Evolutionary conservation across 169 alveolate genomes (phyloP).

Genomic region (Theileria sp.): DNA sequence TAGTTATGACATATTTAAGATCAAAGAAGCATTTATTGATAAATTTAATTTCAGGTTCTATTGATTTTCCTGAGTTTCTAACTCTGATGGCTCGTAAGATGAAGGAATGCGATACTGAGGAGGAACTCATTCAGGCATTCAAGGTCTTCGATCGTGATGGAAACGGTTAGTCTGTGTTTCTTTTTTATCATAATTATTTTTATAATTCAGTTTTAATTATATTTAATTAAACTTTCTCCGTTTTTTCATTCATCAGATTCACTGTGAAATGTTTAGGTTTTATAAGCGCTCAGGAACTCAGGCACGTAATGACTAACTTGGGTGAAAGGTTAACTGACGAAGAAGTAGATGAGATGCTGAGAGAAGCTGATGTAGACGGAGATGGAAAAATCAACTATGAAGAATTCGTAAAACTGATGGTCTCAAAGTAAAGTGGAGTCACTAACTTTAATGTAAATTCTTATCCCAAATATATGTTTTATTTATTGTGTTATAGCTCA

Average conservation of each 20-base stretch:
- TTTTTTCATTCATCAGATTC: not conserved
- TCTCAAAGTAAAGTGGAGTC: slow-evolving; percentile 83
- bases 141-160: slow-evolving; percentile 98
- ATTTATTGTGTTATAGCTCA: not conserved
- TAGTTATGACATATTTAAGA: not conserved
- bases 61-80: slow-evolving; percentile 99
- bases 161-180: slow-evolving; percentile 72
- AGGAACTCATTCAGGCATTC: slow-evolving; percentile 97
- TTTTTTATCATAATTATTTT: not conserved
- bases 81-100: slow-evolving; percentile 98
- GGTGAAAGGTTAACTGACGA: slow-evolving; percentile 98
- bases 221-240: not conserved
- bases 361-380: slow-evolving; percentile 99
- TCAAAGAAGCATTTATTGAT: not conserved
- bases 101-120: slow-evolving; percentile 98
- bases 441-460: not conserved
- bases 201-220: not conserved
- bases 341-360: slow-evolving; percentile 99
- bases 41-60: slow-evolving; percentile 33
- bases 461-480: not conserved
- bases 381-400: slow-evolving; percentile 98
- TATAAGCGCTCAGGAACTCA: slow-evolving; percentile 97
- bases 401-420: slow-evolving; percentile 97
- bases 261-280: slow-evolving; percentile 78
- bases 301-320: slow-evolving; percentile 97